A percentile compares a stretch with the other conserved stretches of the same genome.
Conservation (phyloP, 768 basidiomycete genomes). For the Tylopilus cervinicoccineus region DNA sequence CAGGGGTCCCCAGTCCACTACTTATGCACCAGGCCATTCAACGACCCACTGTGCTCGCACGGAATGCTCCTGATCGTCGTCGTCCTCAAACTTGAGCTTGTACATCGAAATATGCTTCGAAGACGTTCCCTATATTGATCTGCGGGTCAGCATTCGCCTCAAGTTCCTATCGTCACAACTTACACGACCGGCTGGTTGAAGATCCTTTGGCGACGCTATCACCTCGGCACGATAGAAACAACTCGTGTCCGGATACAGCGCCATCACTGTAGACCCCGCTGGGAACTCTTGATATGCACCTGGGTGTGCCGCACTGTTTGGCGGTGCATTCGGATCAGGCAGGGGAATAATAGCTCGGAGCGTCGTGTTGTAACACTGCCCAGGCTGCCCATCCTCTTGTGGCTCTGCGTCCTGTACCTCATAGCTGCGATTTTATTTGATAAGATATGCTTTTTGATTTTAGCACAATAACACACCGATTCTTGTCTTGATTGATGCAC, state of each 20-base stretch:
- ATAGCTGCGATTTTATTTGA: conserved; percentile 44
- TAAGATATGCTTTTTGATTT: background rate
- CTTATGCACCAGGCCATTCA: conserved; percentile 58
- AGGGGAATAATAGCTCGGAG: conserved; percentile 72
- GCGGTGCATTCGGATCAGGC: conserved; percentile 62
- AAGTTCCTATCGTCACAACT: conserved; percentile 14
- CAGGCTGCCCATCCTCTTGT: conserved; percentile 75
- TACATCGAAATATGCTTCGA: conserved; percentile 56
- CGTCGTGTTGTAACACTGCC: conserved; percentile 65
- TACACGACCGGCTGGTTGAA: conserved; percentile 36
- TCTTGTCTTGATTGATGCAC: conserved; percentile 69
- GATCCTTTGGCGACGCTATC: conserved; percentile 56
- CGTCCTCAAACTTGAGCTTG: conserved; percentile 85
- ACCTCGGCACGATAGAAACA: conserved; percentile 90
- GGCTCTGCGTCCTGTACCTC: conserved; percentile 86
- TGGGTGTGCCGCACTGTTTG: conserved; percentile 58
- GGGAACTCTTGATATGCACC: conserved; percentile 70
- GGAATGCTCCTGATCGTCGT: conserved; percentile 76
- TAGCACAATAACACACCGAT: conserved; percentile 40
- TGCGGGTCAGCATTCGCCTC: conserved; percentile 8
- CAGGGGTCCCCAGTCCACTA: conserved; percentile 12
- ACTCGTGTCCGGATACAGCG: conserved; percentile 87
- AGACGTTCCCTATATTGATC: conserved; percentile 26
- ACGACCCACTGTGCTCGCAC: conserved; percentile 81
- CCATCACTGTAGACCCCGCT: conserved; percentile 72